Percentiles rank a stretch among this genome's conserved stretches.
phyloP scores from a whole-genome alignment of 2,329 filamentous ascomycete genomes.

The Cercospora sp. region DNA sequence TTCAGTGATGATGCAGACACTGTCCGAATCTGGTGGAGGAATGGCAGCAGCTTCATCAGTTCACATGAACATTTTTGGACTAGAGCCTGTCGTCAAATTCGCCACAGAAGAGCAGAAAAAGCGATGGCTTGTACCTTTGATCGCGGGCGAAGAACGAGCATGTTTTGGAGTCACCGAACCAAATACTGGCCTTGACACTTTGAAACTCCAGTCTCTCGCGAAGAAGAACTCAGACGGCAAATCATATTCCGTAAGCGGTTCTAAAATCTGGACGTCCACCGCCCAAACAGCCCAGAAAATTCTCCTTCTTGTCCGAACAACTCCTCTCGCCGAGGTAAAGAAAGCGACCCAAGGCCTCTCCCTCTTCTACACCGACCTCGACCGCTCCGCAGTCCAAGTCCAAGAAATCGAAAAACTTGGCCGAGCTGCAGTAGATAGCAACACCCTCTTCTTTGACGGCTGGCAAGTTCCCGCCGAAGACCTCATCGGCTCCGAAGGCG shows the following conservation, averaged over 20 bases:
- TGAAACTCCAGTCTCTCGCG: slow-evolving; percentile 44
- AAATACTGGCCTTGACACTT: slow-evolving; percentile 44
- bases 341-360: slow-evolving; percentile 48
- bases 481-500: slow-evolving; percentile 45
- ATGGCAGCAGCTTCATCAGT: slow-evolving; percentile 47
- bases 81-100: slow-evolving; percentile 50
- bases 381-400: slow-evolving; percentile 41
- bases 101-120: slow-evolving; percentile 46
- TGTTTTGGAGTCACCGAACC: slow-evolving; percentile 68
- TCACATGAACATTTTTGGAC: slow-evolving; percentile 53
- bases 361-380: slow-evolving; percentile 49
- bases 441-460: slow-evolving; percentile 47
- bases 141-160: slow-evolving; percentile 44
- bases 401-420: slow-evolving; percentile 52
- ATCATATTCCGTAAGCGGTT: slow-evolving; percentile 42
- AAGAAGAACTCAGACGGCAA: slow-evolving; percentile 37
- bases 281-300: slow-evolving; percentile 49
- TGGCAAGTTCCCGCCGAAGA: slow-evolving; percentile 45
- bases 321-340: slow-evolving; percentile 43
- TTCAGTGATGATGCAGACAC: slow-evolving; percentile 51
- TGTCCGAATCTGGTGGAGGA: slow-evolving; percentile 48
- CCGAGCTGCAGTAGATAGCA: slow-evolving; percentile 47
- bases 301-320: slow-evolving; percentile 47
- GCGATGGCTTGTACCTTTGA: slow-evolving; percentile 44
- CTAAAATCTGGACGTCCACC: slow-evolving; percentile 51